phyloP scores from a whole-genome alignment of 2,329 filamentous ascomycete species.

The Neofusicoccum kwambonambiense region DNA sequence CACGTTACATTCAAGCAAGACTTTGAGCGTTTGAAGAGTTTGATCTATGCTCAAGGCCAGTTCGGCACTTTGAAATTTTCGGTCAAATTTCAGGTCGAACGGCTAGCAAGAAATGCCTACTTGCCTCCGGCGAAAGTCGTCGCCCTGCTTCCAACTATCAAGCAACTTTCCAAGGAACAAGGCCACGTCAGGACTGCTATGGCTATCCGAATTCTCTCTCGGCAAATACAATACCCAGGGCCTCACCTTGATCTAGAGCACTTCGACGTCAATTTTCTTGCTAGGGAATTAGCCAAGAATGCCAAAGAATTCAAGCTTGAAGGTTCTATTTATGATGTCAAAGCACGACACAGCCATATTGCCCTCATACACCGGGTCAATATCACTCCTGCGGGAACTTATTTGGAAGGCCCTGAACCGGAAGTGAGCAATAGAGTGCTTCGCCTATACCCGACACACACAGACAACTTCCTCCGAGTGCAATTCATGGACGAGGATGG shows the following conservation, averaged over 20 bases:
- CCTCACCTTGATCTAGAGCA: constrained; percentile 49
- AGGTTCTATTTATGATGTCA: constrained; percentile 31
- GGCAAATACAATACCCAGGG: constrained; percentile 55
- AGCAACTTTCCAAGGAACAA: constrained; percentile 28
- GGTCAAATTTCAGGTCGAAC: constrained; percentile 62
- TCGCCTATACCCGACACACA: constrained; percentile 60
- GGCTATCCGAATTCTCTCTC: constrained; percentile 55
- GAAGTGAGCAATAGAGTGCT: constrained; percentile 71
- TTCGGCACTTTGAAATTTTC: constrained; percentile 47
- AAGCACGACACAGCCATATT: constrained; percentile 30
- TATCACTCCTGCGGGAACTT: constrained; percentile 41
- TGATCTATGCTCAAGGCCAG: constrained; percentile 12
- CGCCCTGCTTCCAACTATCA: constrained; percentile 48
- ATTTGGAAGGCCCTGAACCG: constrained; percentile 49
- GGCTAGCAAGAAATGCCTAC: constrained; percentile 56
- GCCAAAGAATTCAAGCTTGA: constrained; percentile 37
- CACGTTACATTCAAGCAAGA: constrained; percentile 18
- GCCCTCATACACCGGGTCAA: constrained; percentile 35
- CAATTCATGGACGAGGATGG: constrained; percentile 74
- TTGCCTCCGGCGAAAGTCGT: constrained; percentile 51
- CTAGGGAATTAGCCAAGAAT: neutral
- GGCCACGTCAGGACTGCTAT: constrained; percentile 30
- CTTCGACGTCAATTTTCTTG: constrained; percentile 36
- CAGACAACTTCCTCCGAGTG: constrained; percentile 67
- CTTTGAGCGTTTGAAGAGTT: constrained; percentile 12